phyloP scores from a whole-genome alignment of 768 basidiomycete species.

The Brasilioporus rufonigricans region DNA sequence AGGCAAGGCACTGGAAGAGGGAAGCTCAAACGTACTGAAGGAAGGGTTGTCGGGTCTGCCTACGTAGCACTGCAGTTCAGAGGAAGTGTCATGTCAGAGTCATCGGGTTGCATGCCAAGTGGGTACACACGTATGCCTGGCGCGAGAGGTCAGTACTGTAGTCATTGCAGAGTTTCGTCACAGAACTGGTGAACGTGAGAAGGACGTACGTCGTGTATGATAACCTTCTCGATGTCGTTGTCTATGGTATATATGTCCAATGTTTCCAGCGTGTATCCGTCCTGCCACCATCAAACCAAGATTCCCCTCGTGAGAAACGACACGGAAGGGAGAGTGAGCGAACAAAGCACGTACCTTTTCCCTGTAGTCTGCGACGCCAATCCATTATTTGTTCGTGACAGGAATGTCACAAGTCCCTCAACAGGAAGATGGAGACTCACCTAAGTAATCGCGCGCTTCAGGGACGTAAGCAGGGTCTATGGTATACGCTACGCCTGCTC shows the following conservation, averaged over 20 bases:
- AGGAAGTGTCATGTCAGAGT: not conserved
- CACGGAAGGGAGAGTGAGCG: no score
- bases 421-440: conserved; percentile 39
- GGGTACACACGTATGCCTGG: conserved; percentile 50
- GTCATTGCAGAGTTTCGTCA: not conserved
- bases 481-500: conserved; percentile 75
- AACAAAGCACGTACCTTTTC: conserved; percentile 59
- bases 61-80: conserved; percentile 67
- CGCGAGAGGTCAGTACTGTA: not conserved
- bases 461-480: conserved; percentile 75
- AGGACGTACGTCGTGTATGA: conserved; percentile 49
- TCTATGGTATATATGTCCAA: conserved; percentile 67
- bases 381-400: not conserved
- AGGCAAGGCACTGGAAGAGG: not conserved
- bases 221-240: conserved; percentile 48
- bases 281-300: conserved; percentile 40
- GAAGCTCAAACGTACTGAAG: conserved; percentile 55
- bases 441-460: conserved; percentile 82
- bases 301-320: not conserved
- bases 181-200: not conserved
- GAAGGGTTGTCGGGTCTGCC: conserved; percentile 86
- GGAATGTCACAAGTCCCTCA: not conserved
- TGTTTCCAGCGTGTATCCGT: conserved; percentile 85
- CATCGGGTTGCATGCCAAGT: no score
- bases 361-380: conserved; percentile 57